Percentiles rank a stretch among this genome's conserved stretches.
These are phyloP conservation scores for Elaeis guineensis DNA, from an alignment of 176 grass and related monocot genomes.

Conservation along the genomic window DNA sequence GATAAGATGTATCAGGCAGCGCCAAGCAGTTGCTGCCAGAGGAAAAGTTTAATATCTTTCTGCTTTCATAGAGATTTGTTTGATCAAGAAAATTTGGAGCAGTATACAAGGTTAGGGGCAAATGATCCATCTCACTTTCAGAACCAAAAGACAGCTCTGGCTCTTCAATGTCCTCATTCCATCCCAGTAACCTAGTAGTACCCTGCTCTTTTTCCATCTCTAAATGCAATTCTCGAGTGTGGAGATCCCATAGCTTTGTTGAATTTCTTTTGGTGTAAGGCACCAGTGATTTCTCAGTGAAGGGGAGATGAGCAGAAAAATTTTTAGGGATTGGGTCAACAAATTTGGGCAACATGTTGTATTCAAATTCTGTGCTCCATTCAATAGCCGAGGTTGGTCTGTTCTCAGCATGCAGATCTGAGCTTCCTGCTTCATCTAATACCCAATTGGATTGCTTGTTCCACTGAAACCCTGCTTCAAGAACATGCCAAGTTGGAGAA, in stretches of 20 bases:
- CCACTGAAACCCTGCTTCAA: slow-evolving; percentile 17
- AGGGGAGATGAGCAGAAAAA: slow-evolving; percentile 17
- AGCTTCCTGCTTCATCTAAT: slow-evolving; percentile 20
- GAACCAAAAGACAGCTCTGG: slow-evolving; percentile 12
- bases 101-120: slow-evolving; percentile 18
- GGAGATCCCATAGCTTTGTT: slow-evolving; percentile 17
- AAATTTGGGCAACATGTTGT: slow-evolving; percentile 18
- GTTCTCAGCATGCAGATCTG: slow-evolving; percentile 13
- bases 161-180: slow-evolving; percentile 20
- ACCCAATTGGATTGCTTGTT: slow-evolving; percentile 27
- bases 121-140: slow-evolving; percentile 20
- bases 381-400: slow-evolving; percentile 17
- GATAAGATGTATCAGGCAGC: slow-evolving; percentile 18
- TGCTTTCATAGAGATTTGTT: slow-evolving; percentile 13
- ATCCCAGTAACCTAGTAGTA: slow-evolving; percentile 21
- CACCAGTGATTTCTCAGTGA: slow-evolving; percentile 24
- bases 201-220: slow-evolving; percentile 2
- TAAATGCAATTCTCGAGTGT: background rate
- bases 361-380: slow-evolving; percentile 26
- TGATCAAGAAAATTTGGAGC: slow-evolving; percentile 19
- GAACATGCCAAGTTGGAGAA: slow-evolving; percentile 23
- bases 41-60: slow-evolving; percentile 19
- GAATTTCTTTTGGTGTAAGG: slow-evolving; percentile 25
- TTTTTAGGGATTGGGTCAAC: slow-evolving; percentile 12
- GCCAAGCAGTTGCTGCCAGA: slow-evolving; percentile 6